These are phyloP conservation scores for Hanseniaspora singularis DNA, from an alignment of 805 yeast genomes.

Conservation along the genomic window DNA sequence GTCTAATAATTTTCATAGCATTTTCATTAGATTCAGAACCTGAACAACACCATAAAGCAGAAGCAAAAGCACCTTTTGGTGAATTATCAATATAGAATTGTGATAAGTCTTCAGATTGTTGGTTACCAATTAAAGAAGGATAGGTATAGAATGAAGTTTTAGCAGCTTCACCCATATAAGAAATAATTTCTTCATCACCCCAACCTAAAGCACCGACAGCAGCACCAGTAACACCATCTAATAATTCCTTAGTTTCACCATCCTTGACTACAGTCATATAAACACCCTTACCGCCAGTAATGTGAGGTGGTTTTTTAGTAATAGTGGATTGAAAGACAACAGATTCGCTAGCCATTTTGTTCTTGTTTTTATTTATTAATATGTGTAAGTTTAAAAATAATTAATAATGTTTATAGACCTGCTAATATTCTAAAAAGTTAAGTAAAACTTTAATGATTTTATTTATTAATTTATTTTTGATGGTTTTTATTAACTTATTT, in stretches of 20 bases:
- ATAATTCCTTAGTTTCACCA: constrained; percentile 30
- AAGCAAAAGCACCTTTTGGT: constrained; percentile 31
- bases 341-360: constrained; percentile 23
- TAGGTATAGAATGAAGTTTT: constrained; percentile 32
- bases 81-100: constrained; percentile 33
- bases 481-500: too few species aligned
- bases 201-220: constrained; percentile 42
- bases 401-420: not conserved
- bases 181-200: constrained; percentile 29
- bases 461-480: too few species aligned
- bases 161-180: constrained; percentile 32
- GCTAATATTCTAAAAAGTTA: not conserved
- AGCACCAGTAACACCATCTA: constrained; percentile 43
- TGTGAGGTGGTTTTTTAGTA: constrained; percentile 30
- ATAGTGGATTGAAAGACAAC: constrained; percentile 36
- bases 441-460: not conserved
- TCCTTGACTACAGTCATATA: constrained; percentile 33
- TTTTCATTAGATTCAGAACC: constrained; percentile 65
- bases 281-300: constrained; percentile 35
- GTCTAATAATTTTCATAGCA: constrained; percentile 46
- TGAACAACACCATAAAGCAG: constrained; percentile 41
- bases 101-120: constrained; percentile 35
- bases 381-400: not conserved
- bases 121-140: constrained; percentile 27
- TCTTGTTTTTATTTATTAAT: not conserved